Conservation (phyloP, 192 early-diverging fungal species). For the Coemansia reversa region DNA sequence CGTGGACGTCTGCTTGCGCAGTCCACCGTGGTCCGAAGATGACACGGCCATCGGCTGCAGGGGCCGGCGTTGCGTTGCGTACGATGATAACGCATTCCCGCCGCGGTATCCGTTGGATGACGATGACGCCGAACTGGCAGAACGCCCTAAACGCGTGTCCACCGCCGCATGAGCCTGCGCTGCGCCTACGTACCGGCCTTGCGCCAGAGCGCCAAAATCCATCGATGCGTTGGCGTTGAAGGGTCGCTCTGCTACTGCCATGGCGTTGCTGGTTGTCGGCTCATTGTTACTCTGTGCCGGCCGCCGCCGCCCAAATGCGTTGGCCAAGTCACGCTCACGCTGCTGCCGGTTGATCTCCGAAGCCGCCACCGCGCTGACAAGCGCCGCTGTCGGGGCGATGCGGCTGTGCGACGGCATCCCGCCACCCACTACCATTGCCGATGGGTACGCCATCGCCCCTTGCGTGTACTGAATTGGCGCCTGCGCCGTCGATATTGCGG, state of each 20-base stretch:
- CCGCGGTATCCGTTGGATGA: conserved; percentile 34
- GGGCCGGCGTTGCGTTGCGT: conserved; percentile 35
- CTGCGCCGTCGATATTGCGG: conserved; percentile 3
- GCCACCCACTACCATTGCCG: conserved; percentile 51
- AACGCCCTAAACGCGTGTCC: conserved; percentile 42
- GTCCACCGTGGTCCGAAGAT: conserved; percentile 12
- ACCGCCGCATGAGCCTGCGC: conserved; percentile 12
- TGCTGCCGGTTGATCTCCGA: conserved; percentile 35
- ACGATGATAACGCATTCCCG: conserved; percentile 7
- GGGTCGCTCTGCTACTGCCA: conserved; percentile 18
- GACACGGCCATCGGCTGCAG: conserved; percentile 12
- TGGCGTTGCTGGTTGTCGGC: conserved; percentile 1
- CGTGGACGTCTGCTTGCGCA: conserved; percentile 45
- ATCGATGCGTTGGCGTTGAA: conserved; percentile 36
- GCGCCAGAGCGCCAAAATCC: conserved; percentile 17
- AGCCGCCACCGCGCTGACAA: conserved; percentile 38
- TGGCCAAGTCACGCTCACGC: conserved; percentile 48
- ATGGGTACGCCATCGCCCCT: conserved; percentile 27
- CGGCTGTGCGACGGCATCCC: conserved; percentile 41
- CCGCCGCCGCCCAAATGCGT: conserved; percentile 41
- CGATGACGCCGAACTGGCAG: conserved; percentile 42
- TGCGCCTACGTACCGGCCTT: conserved; percentile 24
- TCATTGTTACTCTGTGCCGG: conserved; percentile 32
- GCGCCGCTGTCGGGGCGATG: conserved; percentile 34
- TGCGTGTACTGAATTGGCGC: not conserved